Conservation (phyloP, 2,329 filamentous ascomycete genomes). For the Ceratocystis alfenasii region DNA sequence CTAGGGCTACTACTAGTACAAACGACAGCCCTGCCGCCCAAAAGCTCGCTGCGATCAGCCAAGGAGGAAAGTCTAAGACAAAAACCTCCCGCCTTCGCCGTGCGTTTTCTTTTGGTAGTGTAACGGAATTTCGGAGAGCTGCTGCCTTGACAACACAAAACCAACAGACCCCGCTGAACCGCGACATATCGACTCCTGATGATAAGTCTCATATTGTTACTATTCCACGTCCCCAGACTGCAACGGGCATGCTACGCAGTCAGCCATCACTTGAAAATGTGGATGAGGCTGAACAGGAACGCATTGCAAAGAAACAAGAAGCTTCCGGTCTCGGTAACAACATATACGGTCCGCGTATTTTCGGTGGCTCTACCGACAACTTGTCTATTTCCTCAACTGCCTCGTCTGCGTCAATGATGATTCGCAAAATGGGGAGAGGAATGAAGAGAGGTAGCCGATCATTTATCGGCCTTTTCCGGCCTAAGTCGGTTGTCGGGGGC, state of each 20-base stretch:
- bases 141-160: conserved; percentile 48
- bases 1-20: conserved; percentile 23
- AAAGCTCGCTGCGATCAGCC: conserved; percentile 75
- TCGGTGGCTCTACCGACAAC: conserved; percentile 87
- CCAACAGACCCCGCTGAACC: conserved; percentile 8
- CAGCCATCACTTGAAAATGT: conserved; percentile 51
- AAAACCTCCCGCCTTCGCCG: conserved; percentile 78
- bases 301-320: conserved; percentile 87
- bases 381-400: conserved; percentile 82
- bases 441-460: conserved; percentile 90
- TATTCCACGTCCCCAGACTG: conserved; percentile 20
- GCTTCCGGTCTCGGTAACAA: conserved; percentile 80
- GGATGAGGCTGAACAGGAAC: conserved; percentile 76
- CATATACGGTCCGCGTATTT: conserved; percentile 83
- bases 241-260: conserved; percentile 46
- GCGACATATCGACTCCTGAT: neutral
- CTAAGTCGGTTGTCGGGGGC: conserved; percentile 78
- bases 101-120: conserved; percentile 93
- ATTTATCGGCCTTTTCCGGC: conserved; percentile 84
- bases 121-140: conserved; percentile 73
- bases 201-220: conserved; percentile 30
- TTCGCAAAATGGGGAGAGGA: conserved; percentile 97
- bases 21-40: conserved; percentile 61
- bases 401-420: conserved; percentile 83
- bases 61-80: conserved; percentile 63